Evolutionary conservation across 1,284 basidiomycete genomes (phyloP).

Genomic region (Pterulicium gracile): DNA sequence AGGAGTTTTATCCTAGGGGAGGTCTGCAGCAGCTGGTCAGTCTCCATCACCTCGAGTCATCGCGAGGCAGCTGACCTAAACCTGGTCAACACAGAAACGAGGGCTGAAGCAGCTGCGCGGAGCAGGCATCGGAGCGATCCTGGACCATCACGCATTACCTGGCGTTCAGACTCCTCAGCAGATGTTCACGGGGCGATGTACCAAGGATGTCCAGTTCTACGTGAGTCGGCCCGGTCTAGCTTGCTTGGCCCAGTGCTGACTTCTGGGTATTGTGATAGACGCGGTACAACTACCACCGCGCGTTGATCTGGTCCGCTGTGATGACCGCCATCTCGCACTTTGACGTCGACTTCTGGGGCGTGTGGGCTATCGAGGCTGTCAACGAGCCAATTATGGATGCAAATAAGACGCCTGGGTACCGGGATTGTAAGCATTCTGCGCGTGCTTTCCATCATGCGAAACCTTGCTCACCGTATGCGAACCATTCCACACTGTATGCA

Average conservation of each 20-base stretch:
- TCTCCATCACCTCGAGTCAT: background rate
- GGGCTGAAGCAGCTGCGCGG: slow-evolving; percentile 46
- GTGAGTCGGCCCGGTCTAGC: slow-evolving; percentile 24
- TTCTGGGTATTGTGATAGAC: slow-evolving; percentile 29
- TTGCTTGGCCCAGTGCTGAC: slow-evolving; percentile 2
- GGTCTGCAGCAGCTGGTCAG: slow-evolving; percentile 54
- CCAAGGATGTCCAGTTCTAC: slow-evolving; percentile 62
- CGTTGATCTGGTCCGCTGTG: slow-evolving; percentile 66
- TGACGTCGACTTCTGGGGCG: slow-evolving; percentile 52
- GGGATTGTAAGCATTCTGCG: slow-evolving; percentile 38
- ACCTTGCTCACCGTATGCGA: background rate
- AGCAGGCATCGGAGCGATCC: slow-evolving; percentile 54
- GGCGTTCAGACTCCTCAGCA: slow-evolving; percentile 52
- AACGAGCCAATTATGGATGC: slow-evolving; percentile 72
- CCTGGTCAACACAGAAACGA: slow-evolving; percentile 42
- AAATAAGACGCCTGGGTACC: slow-evolving; percentile 50
- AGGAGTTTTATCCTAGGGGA: slow-evolving; percentile 58
- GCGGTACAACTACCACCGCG: slow-evolving; percentile 59
- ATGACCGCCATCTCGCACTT: slow-evolving; percentile 64
- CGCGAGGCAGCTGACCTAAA: too few relatives aligned
- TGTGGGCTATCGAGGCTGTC: slow-evolving; percentile 63
- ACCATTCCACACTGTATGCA: slow-evolving; percentile 1
- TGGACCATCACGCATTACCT: slow-evolving; percentile 71
- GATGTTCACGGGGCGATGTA: slow-evolving; percentile 64
- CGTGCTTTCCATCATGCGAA: slow-evolving; percentile 10